Conservation (phyloP, 2,329 filamentous ascomycete species). For the Pseudocercospora eumusae region DNA sequence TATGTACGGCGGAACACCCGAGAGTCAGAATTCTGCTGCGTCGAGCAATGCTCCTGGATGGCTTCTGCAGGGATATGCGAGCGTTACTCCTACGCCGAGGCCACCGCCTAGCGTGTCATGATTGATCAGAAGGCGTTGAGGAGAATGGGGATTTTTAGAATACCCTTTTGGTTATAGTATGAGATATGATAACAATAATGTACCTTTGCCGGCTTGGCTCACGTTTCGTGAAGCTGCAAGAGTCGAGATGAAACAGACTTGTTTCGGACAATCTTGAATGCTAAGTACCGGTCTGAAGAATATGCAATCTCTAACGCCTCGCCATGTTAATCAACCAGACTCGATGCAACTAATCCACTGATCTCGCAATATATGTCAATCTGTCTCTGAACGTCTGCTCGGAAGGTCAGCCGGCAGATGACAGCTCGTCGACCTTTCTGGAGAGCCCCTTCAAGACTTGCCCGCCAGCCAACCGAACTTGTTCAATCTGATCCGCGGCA, state of each 20-base stretch:
- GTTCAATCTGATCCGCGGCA: slow-evolving; percentile 75
- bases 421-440: background rate
- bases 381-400: background rate
- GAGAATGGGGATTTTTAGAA: background rate
- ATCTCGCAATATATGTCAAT: background rate
- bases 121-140: background rate
- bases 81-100: background rate
- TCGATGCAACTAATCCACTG: background rate
- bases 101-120: background rate
- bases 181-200: background rate
- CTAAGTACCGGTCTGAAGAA: background rate
- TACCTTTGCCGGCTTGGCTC: no score
- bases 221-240: no score
- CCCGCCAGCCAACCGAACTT: slow-evolving; percentile 67
- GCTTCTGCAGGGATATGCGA: slow-evolving; percentile 1
- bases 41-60: background rate
- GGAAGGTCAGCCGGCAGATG: background rate
- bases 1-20: background rate
- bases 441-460: slow-evolving; percentile 21
- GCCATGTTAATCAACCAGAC: background rate
- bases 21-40: background rate
- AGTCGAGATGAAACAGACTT: background rate
- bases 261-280: background rate
- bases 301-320: background rate
- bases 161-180: background rate